Evolutionary conservation across 495 filamentous ascomycete genomes (phyloP).

Genomic region (Penicillium verhagenii): DNA sequence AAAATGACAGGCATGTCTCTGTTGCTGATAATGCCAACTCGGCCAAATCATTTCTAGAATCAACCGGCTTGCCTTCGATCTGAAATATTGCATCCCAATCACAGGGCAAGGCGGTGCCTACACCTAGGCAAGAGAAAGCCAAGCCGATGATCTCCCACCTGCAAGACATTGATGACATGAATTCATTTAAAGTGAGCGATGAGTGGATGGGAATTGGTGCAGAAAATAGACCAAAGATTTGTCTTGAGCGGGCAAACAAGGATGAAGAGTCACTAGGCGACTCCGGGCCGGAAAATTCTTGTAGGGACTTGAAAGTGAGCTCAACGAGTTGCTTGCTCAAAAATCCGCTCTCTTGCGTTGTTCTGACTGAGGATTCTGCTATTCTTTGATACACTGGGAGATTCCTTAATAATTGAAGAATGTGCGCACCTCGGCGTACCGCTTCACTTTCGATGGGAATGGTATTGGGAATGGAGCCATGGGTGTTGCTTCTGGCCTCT

Average conservation of each 20-base stretch:
- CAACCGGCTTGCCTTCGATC: not conserved
- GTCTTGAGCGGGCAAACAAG: not conserved
- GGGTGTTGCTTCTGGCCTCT: not conserved
- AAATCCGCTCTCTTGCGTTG: not conserved
- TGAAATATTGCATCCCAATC: constrained; percentile 4
- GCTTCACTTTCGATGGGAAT: not conserved
- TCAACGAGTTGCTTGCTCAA: not conserved
- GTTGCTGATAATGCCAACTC: not conserved
- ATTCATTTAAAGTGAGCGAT: not conserved
- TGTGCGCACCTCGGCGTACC: not conserved
- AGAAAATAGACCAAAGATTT: not conserved
- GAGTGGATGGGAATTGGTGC: not conserved
- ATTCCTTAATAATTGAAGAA: not conserved
- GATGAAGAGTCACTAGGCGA: not conserved
- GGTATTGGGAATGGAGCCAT: not conserved
- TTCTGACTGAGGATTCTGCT: not conserved
- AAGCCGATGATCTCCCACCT: constrained; percentile 8
- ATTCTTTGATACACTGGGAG: not conserved
- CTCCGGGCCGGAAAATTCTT: not conserved
- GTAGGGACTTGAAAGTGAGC: not conserved
- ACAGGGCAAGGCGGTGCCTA: not conserved
- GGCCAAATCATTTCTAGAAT: constrained; percentile 1
- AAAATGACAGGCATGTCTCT: constrained; percentile 6
- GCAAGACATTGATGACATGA: not conserved
- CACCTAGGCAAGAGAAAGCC: constrained; percentile 1